Evolutionary conservation across 2,329 filamentous ascomycete species (phyloP), one percentile per base, ranked within the genome.

Genomic region (Microdochium trichocladiopsis): DNA sequence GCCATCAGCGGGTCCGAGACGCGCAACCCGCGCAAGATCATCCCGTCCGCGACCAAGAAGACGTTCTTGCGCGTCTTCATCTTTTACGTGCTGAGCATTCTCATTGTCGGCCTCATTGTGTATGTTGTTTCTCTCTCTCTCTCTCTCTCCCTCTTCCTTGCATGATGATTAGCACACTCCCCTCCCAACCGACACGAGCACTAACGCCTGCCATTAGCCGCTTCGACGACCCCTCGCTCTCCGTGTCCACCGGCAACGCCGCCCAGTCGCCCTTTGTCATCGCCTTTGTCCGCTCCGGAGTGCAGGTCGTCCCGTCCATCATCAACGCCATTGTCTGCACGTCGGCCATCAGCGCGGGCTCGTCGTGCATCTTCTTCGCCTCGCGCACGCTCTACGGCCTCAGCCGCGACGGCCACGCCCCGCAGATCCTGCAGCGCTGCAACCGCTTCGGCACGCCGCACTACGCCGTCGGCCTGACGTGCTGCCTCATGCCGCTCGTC

Each of bases 401-500:
- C 25, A 74, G 76, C 0, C 64, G 75, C 14, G 72, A 69, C 23
- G 75, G 75, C 14, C 73, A 76, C 49, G 77, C 77, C 0, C 77
- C 77, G 0, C 61, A 53, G 14, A 58, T 76, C 50, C 76, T 77
- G 63, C 68, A 71, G 41, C 65, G 63, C 6, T 78, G 73, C 61
- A 74, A 69, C 36, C 73, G 71, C 54, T 63, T 65, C 22, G 75
- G 75, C 37, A 70, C 77, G 1, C 75, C 74, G 0, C 52, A 62
- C 18, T 61, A 59, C 28, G 60, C 61, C 12, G 61, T 66, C 24
- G 56, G 58, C 21, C 65, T 80, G 25, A 79, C 80, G 0, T 74
- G 84, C 54, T 59, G 75, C 2, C 78, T 90, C 53, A 76, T 80
- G 9, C 73, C 85, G n/a, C 70, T 89, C 22, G 78, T 78, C 12